phyloP scores from a whole-genome alignment of 768 basidiomycete genomes.

The Astraeus odoratus region DNA sequence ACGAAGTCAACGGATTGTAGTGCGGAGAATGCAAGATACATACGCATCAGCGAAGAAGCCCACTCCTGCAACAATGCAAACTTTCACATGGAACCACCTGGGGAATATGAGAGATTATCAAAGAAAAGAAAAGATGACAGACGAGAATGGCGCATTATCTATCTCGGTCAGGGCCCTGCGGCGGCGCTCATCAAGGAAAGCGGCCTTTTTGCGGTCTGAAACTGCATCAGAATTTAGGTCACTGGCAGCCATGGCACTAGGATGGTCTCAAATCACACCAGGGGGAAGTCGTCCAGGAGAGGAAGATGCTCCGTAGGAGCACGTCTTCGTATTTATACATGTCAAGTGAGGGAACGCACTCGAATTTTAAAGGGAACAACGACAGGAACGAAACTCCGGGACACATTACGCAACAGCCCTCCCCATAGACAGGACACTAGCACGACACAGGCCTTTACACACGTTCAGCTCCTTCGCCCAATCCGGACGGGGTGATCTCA shows the following conservation, averaged over 20 bases:
- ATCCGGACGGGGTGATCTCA: too few relatives aligned
- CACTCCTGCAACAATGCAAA: slow-evolving; percentile 63
- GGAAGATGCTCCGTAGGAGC: neutral
- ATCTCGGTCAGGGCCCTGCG: slow-evolving; percentile 79
- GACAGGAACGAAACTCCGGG: too few relatives aligned
- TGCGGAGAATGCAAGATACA: slow-evolving; percentile 22
- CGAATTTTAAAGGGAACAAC: too few relatives aligned
- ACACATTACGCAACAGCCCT: too few relatives aligned
- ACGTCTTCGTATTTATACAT: neutral
- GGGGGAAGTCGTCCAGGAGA: neutral
- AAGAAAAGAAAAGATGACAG: slow-evolving; percentile 19
- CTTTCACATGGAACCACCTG: slow-evolving; percentile 83
- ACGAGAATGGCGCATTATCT: slow-evolving; percentile 84
- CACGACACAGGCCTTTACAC: too few relatives aligned
- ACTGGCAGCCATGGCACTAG: neutral
- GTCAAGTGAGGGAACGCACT: too few relatives aligned
- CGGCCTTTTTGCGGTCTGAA: slow-evolving; percentile 16
- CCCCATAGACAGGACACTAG: too few relatives aligned
- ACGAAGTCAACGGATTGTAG: neutral
- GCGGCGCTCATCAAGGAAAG: slow-evolving; percentile 60
- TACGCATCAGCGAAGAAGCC: slow-evolving; percentile 90
- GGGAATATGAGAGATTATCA: neutral
- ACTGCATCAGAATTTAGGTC: neutral
- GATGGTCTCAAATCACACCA: neutral
- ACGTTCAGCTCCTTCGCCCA: too few relatives aligned